Conservation (phyloP, 169 alveolate genomes). For the Plasmodium inui region DNA sequence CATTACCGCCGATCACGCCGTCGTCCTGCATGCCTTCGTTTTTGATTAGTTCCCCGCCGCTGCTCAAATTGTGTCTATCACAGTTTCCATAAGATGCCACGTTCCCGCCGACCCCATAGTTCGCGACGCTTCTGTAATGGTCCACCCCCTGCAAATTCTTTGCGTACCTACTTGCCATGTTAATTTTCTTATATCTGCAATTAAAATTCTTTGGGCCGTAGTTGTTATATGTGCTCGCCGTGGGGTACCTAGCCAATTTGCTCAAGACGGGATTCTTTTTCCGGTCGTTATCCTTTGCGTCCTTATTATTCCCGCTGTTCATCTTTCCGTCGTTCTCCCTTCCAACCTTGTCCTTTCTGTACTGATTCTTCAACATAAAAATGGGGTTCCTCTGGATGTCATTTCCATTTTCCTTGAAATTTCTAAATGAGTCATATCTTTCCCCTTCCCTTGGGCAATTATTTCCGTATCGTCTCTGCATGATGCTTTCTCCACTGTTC, state of each 20-base stretch:
- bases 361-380: neutral
- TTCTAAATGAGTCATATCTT: neutral
- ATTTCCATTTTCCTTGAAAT: neutral
- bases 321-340: neutral
- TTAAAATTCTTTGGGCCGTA: slow-evolving; percentile 2
- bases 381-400: neutral
- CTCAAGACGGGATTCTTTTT: neutral
- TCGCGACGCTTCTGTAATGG: neutral
- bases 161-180: neutral
- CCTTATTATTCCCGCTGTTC: neutral
- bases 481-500: neutral
- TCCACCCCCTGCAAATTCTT: neutral
- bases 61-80: neutral
- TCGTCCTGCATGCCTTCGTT: neutral
- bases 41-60: neutral
- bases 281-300: neutral
- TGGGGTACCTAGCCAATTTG: slow-evolving; percentile 7
- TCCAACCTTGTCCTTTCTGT: neutral
- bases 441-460: neutral
- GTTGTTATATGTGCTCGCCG: slow-evolving; percentile 15
- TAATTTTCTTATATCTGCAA: slow-evolving; percentile 8
- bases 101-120: neutral
- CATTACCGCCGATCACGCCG: neutral
- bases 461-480: neutral
- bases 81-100: neutral